Evolutionary conservation across 257 asterid genomes (phyloP).

Genomic region (Jaltomata sinuosa): DNA sequence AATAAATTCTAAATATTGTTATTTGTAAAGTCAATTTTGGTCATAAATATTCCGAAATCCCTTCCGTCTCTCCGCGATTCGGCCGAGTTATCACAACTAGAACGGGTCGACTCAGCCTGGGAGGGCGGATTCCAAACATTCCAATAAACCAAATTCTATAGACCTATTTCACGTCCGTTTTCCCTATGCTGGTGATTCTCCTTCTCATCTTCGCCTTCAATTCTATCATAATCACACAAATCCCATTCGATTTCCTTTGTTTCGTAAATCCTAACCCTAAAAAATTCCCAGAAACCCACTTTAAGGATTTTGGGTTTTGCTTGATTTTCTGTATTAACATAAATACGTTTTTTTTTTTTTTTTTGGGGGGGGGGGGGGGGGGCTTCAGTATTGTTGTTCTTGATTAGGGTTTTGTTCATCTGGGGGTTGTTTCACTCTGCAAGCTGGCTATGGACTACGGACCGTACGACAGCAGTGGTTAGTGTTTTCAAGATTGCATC

Average conservation of each 20-base stretch:
- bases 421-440: background rate
- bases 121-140: background rate
- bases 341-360: background rate
- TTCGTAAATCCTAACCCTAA: background rate
- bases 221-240: background rate
- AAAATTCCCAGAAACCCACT: background rate
- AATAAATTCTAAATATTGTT: too few relatives aligned
- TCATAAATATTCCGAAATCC: background rate
- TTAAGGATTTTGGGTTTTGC: background rate
- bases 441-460: slow-evolving; percentile 57
- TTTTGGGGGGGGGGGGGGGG: too few relatives aligned
- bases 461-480: slow-evolving; percentile 29
- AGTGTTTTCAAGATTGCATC: slow-evolving; percentile 5
- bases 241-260: background rate
- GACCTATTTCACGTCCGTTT: slow-evolving; percentile 7
- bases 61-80: background rate
- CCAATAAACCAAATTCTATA: background rate
- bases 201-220: background rate
- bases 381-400: background rate
- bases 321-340: background rate
- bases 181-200: background rate
- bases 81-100: background rate
- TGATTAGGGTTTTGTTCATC: background rate
- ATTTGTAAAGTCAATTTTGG: background rate
- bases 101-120: background rate